Evolutionary conservation across 1,284 basidiomycete genomes (phyloP).

Genomic region (Apiotrichum laibachii): DNA sequence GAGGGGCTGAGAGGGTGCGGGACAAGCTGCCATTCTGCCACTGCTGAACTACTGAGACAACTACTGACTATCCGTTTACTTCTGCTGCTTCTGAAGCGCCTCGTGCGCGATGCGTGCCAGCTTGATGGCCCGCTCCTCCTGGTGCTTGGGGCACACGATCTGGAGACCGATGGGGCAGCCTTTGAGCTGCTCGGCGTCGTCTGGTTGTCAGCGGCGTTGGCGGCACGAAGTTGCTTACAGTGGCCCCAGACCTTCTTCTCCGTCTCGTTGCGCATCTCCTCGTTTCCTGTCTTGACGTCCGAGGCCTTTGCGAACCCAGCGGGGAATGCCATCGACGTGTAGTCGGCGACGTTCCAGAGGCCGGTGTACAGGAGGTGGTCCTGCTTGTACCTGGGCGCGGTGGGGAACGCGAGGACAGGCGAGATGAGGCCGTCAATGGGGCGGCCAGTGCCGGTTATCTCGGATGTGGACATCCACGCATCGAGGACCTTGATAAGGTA

Average conservation of each 20-base stretch:
- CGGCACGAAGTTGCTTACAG: conserved; percentile 53
- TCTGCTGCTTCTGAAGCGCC: conserved; percentile 30
- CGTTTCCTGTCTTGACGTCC: conserved; percentile 44
- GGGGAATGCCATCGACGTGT: conserved; percentile 62
- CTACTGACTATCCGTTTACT: background rate
- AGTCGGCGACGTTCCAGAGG: conserved; percentile 53
- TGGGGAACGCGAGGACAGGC: conserved; percentile 6
- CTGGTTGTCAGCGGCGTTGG: conserved; percentile 40
- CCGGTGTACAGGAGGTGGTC: conserved; percentile 2
- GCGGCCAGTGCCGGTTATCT: background rate
- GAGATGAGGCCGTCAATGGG: conserved; percentile 12
- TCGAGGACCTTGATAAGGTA: conserved; percentile 6
- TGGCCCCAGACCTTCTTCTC: conserved; percentile 57
- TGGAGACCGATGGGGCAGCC: conserved; percentile 65
- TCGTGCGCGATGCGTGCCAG: conserved; percentile 37
- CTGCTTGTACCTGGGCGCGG: background rate
- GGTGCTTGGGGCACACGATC: conserved; percentile 62
- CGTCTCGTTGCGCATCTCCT: conserved; percentile 52
- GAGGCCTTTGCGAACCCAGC: conserved; percentile 58
- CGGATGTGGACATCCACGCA: conserved; percentile 3
- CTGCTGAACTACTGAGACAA: too few relatives aligned
- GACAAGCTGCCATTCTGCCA: too few relatives aligned
- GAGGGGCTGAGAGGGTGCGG: too few relatives aligned
- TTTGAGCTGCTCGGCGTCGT: conserved; percentile 58
- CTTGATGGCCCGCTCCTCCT: conserved; percentile 41